Evolutionary conservation across 108 stramenopile genomes (phyloP).

Genomic region (Tribonema minus): DNA sequence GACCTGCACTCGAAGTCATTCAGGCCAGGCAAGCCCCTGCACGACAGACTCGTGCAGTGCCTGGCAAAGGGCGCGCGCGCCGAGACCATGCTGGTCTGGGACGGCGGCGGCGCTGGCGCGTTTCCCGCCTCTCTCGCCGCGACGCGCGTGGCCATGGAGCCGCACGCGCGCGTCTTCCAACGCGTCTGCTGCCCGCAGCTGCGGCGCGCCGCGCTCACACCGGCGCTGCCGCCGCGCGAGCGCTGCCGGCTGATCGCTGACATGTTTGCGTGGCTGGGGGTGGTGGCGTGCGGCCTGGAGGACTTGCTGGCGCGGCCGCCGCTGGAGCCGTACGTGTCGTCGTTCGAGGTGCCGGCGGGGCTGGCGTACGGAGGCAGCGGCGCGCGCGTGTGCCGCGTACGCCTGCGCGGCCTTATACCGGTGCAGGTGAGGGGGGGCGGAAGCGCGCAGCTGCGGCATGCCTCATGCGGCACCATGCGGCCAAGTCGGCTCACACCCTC

Average conservation of each 20-base stretch:
- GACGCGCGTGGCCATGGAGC: neutral
- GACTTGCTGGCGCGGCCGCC: conserved; percentile 2
- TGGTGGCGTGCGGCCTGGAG: conserved; percentile 22
- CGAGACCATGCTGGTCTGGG: conserved; percentile 12
- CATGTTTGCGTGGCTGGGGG: conserved; percentile 35
- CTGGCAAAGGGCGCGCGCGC: neutral
- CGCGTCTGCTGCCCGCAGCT: conserved; percentile 23
- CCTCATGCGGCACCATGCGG: too few relatives aligned
- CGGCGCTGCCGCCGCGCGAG: neutral
- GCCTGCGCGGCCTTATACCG: conserved; percentile 17
- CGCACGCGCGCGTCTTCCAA: conserved; percentile 11
- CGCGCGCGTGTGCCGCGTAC: conserved; percentile 12
- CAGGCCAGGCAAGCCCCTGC: conserved; percentile 32
- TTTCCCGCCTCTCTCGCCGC: conserved; percentile 5
- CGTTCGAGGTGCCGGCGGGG: conserved; percentile 16
- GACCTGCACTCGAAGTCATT: conserved; percentile 29
- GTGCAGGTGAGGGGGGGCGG: too few relatives aligned
- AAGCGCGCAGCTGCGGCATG: too few relatives aligned
- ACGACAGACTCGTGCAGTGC: conserved; percentile 10
- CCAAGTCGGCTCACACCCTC: too few relatives aligned
- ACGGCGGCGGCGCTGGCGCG: neutral
- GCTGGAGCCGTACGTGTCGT: conserved; percentile 10
- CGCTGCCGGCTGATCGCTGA: conserved; percentile 5
- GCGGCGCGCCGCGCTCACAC: neutral
- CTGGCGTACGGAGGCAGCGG: too few relatives aligned